These are phyloP conservation scores for Botrytis cinerea DNA, from an alignment of 2,329 filamentous ascomycete genomes.

Conservation along the genomic window DNA sequence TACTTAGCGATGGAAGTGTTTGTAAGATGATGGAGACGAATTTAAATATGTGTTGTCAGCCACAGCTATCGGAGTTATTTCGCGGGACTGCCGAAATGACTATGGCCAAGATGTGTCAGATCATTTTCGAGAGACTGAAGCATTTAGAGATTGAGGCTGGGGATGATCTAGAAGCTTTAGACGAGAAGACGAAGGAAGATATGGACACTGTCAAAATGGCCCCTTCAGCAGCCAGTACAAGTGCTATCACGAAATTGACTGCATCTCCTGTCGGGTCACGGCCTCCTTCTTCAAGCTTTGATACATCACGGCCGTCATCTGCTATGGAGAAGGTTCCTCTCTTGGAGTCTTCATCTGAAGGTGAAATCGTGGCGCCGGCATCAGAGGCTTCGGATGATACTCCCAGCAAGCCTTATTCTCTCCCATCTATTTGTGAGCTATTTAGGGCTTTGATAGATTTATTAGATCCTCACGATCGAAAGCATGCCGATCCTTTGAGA, in stretches of 20 bases:
- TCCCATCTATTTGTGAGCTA: slow-evolving; percentile 91
- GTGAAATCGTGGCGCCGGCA: slow-evolving; percentile 33
- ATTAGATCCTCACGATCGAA: slow-evolving; percentile 86
- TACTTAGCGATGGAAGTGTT: slow-evolving; percentile 96
- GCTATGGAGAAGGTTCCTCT: slow-evolving; percentile 30
- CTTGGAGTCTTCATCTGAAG: slow-evolving; percentile 30
- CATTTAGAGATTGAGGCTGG: slow-evolving; percentile 77
- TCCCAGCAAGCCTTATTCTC: slow-evolving; percentile 81
- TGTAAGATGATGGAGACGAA: slow-evolving; percentile 99
- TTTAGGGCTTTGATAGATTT: slow-evolving; percentile 93
- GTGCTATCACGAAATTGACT: slow-evolving; percentile 56
- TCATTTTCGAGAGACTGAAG: slow-evolving; percentile 93
- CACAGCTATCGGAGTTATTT: slow-evolving; percentile 85
- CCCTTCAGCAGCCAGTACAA: slow-evolving; percentile 67
- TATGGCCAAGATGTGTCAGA: slow-evolving; percentile 99
- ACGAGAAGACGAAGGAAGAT: slow-evolving; percentile 66
- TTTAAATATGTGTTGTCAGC: slow-evolving; percentile 94
- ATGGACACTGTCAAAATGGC: slow-evolving; percentile 83
- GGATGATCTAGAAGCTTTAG: slow-evolving; percentile 64
- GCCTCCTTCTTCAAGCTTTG: slow-evolving; percentile 48
- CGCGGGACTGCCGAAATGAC: slow-evolving; percentile 90
- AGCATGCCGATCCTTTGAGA: slow-evolving; percentile 91
- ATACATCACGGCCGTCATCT: slow-evolving; percentile 40
- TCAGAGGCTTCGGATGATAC: slow-evolving; percentile 44
- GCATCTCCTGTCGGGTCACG: slow-evolving; percentile 45